Conservation (phyloP, 2,329 filamentous ascomycete species). For the Emergomyces africanus region DNA sequence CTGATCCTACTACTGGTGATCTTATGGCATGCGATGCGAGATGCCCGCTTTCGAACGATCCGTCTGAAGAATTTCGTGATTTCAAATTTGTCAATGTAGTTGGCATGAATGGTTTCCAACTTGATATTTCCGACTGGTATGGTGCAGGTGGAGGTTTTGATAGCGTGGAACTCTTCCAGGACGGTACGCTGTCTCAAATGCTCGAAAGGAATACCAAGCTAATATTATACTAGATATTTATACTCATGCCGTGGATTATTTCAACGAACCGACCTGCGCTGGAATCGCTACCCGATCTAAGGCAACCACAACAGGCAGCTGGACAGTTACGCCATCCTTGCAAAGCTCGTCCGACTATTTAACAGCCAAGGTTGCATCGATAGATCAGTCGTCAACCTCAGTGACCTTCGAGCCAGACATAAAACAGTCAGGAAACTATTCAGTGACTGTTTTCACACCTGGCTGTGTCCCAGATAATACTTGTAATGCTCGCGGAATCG, state of each 20-base stretch:
- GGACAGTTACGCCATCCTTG: slow-evolving; percentile 55
- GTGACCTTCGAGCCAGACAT: slow-evolving; percentile 78
- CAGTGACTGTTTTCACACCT: slow-evolving; percentile 81
- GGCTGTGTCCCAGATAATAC: slow-evolving; percentile 71
- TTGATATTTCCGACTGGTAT: slow-evolving; percentile 81
- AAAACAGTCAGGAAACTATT: slow-evolving; percentile 80
- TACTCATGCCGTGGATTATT: slow-evolving; percentile 69
- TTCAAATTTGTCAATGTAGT: slow-evolving; percentile 82
- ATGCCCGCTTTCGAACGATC: slow-evolving; percentile 70
- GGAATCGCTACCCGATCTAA: slow-evolving; percentile 51
- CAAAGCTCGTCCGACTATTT: slow-evolving; percentile 62
- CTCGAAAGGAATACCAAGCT: neutral
- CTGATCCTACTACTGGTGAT: slow-evolving; percentile 57
- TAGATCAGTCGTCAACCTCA: slow-evolving; percentile 45
- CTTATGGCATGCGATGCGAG: slow-evolving; percentile 62
- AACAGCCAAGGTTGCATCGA: slow-evolving; percentile 50
- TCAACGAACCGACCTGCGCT: slow-evolving; percentile 78
- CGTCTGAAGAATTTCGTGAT: slow-evolving; percentile 60
- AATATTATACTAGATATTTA: slow-evolving; percentile 48
- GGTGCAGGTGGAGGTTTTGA: slow-evolving; percentile 72
- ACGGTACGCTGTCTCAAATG: slow-evolving; percentile 35
- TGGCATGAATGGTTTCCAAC: slow-evolving; percentile 74
- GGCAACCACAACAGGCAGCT: slow-evolving; percentile 59
- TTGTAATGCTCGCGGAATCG: slow-evolving; percentile 62
- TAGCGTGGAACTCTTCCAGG: slow-evolving; percentile 75